phyloP scores from a whole-genome alignment of 495 filamentous ascomycete species.

The Talaromyces wortmannii region DNA sequence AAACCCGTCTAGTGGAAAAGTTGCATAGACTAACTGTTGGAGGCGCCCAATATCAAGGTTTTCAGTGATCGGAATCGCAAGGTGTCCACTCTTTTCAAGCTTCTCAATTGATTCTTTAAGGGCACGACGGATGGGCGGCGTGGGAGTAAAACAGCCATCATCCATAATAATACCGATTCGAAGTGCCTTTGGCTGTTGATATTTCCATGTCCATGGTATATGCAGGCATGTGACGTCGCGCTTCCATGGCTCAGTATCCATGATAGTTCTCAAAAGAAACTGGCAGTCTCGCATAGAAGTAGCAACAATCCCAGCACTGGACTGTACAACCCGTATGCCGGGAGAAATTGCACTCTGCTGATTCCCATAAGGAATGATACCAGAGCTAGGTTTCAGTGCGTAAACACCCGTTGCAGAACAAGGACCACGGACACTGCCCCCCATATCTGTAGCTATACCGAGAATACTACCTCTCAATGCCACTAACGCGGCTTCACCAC shows the following conservation, averaged over 20 bases:
- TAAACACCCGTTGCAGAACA: slow-evolving; percentile 58
- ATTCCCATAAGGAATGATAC: slow-evolving; percentile 41
- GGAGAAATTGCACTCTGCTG: slow-evolving; percentile 15
- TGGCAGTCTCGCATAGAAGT: slow-evolving; percentile 46
- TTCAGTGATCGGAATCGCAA: neutral
- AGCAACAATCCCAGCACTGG: slow-evolving; percentile 46
- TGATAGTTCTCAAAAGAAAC: too few species aligned
- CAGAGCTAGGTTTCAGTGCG: slow-evolving; percentile 55
- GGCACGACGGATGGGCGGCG: neutral
- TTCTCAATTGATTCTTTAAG: neutral
- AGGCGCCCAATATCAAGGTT: neutral
- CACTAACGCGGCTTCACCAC: slow-evolving; percentile 60
- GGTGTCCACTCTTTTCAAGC: too few species aligned
- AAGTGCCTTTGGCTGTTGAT: neutral
- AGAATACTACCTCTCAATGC: slow-evolving; percentile 51
- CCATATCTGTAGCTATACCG: slow-evolving; percentile 66
- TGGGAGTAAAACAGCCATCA: neutral
- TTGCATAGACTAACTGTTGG: neutral
- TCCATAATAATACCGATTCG: neutral
- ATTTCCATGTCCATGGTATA: slow-evolving; percentile 10
- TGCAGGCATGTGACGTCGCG: slow-evolving; percentile 20
- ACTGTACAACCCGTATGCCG: slow-evolving; percentile 42
- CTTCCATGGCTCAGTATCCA: slow-evolving; percentile 40
- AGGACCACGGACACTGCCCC: slow-evolving; percentile 61
- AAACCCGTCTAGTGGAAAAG: neutral